Base-by-base conservation (phyloP, 768 basidiomycete species). In the Scleroderma citrinum region DNA sequence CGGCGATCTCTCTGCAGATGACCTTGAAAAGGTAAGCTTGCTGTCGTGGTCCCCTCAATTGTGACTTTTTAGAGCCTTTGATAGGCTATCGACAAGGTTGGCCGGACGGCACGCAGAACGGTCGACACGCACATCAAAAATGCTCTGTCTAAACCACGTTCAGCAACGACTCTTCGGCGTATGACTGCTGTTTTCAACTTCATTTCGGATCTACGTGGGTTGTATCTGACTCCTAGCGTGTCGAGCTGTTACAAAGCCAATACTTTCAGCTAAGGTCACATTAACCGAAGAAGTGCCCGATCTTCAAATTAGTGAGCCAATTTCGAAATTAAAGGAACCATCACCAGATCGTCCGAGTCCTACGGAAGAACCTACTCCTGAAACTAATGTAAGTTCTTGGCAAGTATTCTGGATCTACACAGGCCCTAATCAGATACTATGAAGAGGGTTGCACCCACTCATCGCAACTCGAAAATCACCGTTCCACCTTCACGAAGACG, bases 131-230 rank as follows among this genome's bases (percentile, higher is more conserved):
- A 88, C 65, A 71, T 88, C 54, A 83, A 77, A 65, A 82, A 85
- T 68, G 79, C 79, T 4, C 64, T 90, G 54, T 78, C 82, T 24
- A 83, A 77, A 59, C 84, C 87, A 31, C 80, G 83, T 48, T 61
- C 82, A 30, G 77, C 85, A 30, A 85, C 83, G 30, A 74, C 78
- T 14, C 70, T 90, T 37, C 76, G 78, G 51, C 82, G 87, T 46
- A 78, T 87, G 69, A 80, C 85, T 8, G 83, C 87, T 20, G 69
- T 83, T 58, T 78, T 85, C 60, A 85, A 86, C 64, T 84, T 82
- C 66, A 63, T 73, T 47, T 65, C 78, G 52, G 77, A 83, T 42
- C 75, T 79, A 57, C 85, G 87, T 88, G 58, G 64, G 86, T 73
- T 32, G 39, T 38, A 24, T 47, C 43, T 51, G 46, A 52, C 48